Conservation (phyloP, 1,284 basidiomycete species). For the Trametes versicolor region DNA sequence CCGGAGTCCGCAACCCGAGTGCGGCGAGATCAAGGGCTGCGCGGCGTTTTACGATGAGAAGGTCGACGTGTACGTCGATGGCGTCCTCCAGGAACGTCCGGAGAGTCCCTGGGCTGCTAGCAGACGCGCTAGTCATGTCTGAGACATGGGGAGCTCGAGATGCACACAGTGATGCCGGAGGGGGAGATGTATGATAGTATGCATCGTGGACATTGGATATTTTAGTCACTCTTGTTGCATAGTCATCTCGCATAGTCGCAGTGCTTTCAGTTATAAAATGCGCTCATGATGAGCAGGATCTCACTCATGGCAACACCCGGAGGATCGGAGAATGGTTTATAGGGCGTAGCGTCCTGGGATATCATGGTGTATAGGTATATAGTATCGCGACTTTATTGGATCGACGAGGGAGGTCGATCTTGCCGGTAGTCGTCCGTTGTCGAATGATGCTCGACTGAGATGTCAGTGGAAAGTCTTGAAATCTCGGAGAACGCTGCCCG, state of each 20-base stretch:
- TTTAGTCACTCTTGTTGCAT: conserved; percentile 24
- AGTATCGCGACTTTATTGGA: not conserved
- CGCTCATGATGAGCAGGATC: not conserved
- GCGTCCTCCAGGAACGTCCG: conserved; percentile 52
- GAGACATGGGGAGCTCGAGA: not conserved
- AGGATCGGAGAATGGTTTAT: no score
- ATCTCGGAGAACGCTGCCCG: conserved; percentile 86
- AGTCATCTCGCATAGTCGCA: conserved; percentile 25
- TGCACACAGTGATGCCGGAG: no score
- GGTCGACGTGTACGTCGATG: conserved; percentile 73
- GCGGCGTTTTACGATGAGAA: conserved; percentile 74
- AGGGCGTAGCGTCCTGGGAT: conserved; percentile 1
- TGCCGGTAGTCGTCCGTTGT: conserved; percentile 11
- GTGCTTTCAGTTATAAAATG: conserved; percentile 19
- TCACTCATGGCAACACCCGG: no score
- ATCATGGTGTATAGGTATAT: conserved; percentile 11
- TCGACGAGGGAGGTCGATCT: not conserved
- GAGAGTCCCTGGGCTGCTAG: conserved; percentile 28
- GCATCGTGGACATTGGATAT: conserved; percentile 14
- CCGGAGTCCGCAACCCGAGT: conserved; percentile 59
- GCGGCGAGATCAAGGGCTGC: conserved; percentile 59
- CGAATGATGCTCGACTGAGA: conserved; percentile 49
- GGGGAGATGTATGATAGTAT: conserved; percentile 16
- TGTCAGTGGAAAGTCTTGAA: conserved; percentile 77
- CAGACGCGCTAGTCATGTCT: conserved; percentile 24